Percentiles rank a stretch among this genome's conserved stretches.
Evolutionary conservation across 225 moss, liverwort and hornwort species (phyloP).

Genomic region (Polytrichum commune): DNA sequence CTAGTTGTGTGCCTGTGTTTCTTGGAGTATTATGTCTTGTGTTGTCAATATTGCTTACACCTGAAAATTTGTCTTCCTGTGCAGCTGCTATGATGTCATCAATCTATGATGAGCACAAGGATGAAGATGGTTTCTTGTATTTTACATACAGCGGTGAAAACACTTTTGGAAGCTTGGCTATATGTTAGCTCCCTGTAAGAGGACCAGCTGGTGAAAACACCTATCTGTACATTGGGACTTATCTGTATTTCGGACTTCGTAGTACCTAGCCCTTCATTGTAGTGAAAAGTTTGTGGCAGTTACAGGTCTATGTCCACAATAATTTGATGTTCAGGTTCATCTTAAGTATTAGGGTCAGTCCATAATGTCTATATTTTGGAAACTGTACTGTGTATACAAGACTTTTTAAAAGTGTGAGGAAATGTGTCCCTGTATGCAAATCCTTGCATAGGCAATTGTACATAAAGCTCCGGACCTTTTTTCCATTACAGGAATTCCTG

Average conservation of each 20-base stretch:
- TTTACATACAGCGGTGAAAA: conserved; percentile 62
- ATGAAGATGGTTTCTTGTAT: conserved; percentile 65
- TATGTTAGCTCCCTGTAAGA: conserved; percentile 13
- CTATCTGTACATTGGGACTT: conserved; percentile 8
- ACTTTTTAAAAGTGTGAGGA: conserved; percentile 2
- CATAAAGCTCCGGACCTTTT: conserved; percentile 18
- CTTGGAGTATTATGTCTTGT: no score
- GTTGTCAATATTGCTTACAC: no score
- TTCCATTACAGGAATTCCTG: neutral
- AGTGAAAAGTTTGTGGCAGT: conserved; percentile 3
- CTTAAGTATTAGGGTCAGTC: conserved; percentile 19
- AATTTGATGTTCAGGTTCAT: conserved; percentile 6
- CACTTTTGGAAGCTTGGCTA: conserved; percentile 40
- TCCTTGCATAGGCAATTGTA: conserved; percentile 15
- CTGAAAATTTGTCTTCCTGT: neutral
- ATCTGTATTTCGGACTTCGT: conserved; percentile 11
- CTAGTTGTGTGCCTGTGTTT: no score
- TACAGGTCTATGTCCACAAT: conserved; percentile 16
- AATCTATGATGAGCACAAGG: conserved; percentile 62
- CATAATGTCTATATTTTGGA: conserved; percentile 3
- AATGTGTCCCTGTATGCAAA: conserved; percentile 14
- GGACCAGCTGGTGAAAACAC: neutral
- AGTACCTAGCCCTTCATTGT: neutral
- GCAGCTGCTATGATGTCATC: conserved; percentile 63
- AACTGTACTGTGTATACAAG: conserved; percentile 10